These are phyloP conservation scores for Litsea cubeba DNA, from an alignment of 164 flowering plant genomes.

Conservation along the genomic window DNA sequence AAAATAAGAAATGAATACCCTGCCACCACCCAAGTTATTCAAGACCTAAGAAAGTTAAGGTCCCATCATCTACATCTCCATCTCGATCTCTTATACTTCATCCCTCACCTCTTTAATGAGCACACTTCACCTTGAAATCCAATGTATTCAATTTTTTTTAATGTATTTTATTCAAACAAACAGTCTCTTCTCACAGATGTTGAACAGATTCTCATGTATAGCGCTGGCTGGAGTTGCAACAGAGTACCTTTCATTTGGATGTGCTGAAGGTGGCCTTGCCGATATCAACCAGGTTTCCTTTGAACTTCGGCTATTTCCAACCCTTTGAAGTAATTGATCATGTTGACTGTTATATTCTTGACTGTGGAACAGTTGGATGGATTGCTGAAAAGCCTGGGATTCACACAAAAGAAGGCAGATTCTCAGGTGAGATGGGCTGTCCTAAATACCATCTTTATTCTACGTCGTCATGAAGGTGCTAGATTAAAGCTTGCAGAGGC, in stretches of 20 bases:
- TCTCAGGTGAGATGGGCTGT: conserved; percentile 97
- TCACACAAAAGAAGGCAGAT: conserved; percentile 90
- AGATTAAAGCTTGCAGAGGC: conserved; percentile 68
- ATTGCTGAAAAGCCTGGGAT: conserved; percentile 60
- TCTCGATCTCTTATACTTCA: too few species aligned
- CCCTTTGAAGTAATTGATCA: too few species aligned
- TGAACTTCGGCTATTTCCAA: background rate
- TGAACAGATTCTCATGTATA: too few species aligned
- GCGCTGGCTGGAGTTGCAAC: conserved; percentile 90
- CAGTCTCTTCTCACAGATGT: too few species aligned
- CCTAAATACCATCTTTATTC: conserved; percentile 56
- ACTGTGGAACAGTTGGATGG: conserved; percentile 51
- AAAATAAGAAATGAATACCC: too few species aligned
- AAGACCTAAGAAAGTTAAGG: too few species aligned
- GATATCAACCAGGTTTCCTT: conserved; percentile 65
- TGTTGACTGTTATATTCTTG: conserved; percentile 5
- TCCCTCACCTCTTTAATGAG: too few species aligned
- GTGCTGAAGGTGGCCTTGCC: conserved; percentile 77
- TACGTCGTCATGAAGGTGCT: conserved; percentile 69
- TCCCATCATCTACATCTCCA: too few species aligned
- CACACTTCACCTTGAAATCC: too few species aligned
- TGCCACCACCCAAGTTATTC: too few species aligned
- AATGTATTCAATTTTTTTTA: too few species aligned
- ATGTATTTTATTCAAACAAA: too few species aligned
- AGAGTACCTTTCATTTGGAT: conserved; percentile 75